A percentile compares a stretch with the other conserved stretches of the same genome.
Conservation (phyloP, 192 early-diverging fungal genomes). For the Chytriomyces confervae region DNA sequence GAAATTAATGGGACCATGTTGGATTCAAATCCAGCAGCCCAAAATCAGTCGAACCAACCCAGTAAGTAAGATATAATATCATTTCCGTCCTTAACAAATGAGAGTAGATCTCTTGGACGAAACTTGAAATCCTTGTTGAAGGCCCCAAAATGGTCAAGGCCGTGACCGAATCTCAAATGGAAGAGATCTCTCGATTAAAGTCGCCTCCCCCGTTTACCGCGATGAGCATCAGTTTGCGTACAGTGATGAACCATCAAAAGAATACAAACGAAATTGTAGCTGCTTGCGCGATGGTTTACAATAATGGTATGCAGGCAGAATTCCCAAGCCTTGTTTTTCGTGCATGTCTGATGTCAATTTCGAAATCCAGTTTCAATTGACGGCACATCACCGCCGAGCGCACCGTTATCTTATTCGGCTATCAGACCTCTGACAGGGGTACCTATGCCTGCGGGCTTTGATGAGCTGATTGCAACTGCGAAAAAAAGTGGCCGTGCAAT, state of each 20-base stretch:
- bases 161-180: conserved; percentile 60
- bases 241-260: conserved; percentile 79
- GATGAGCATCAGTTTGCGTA: conserved; percentile 86
- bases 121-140: conserved; percentile 69
- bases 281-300: conserved; percentile 75
- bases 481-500: conserved; percentile 54
- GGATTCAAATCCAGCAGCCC: conserved; percentile 77
- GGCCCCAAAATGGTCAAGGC: conserved; percentile 74
- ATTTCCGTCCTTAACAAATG: conserved; percentile 20
- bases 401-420: conserved; percentile 64
- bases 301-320: conserved; percentile 53
- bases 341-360: not conserved
- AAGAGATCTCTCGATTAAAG: conserved; percentile 36
- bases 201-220: conserved; percentile 78
- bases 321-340: conserved; percentile 26
- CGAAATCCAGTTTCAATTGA: conserved; percentile 48
- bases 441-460: conserved; percentile 84
- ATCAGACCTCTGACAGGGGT: conserved; percentile 75
- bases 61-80: conserved; percentile 50
- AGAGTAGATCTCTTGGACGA: conserved; percentile 84
- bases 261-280: conserved; percentile 91
- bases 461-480: conserved; percentile 50
- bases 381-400: conserved; percentile 29
- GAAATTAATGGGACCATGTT: conserved; percentile 95
- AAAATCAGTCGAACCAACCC: conserved; percentile 41